A percentile compares a stretch with the other conserved stretches of the same genome.
Evolutionary conservation across 2,329 filamentous ascomycete genomes (phyloP).

Genomic region (Diaporthe longicolla): DNA sequence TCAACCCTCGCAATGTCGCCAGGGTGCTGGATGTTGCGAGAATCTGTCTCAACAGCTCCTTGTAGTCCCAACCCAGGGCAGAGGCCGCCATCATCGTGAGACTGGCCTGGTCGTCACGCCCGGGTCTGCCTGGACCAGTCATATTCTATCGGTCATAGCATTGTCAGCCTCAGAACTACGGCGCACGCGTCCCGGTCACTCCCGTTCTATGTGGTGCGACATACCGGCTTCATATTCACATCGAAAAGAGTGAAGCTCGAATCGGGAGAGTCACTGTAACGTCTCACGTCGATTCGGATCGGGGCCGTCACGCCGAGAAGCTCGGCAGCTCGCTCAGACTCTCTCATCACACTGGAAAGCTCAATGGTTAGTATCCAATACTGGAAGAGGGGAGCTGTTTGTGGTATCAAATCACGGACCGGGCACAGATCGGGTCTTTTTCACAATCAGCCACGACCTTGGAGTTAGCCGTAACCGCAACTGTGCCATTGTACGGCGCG

Average conservation of each 20-base stretch:
- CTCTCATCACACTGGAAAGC: constrained; percentile 46
- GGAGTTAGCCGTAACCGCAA: constrained; percentile 64
- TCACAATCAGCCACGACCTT: constrained; percentile 49
- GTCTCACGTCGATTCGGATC: constrained; percentile 61
- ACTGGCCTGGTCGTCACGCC: constrained; percentile 63
- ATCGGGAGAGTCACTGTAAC: constrained; percentile 1
- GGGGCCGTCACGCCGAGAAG: constrained; percentile 58
- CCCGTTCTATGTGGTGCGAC: neutral
- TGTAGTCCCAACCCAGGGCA: constrained; percentile 59
- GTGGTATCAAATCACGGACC: neutral
- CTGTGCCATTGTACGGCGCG: constrained; percentile 63
- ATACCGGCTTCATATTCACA: constrained; percentile 24
- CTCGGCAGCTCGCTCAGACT: constrained; percentile 58
- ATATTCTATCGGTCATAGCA: constrained; percentile 47
- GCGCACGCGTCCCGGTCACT: neutral
- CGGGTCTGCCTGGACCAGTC: constrained; percentile 60
- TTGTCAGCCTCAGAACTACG: neutral
- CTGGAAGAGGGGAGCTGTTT: too few species aligned
- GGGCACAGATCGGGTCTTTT: neutral
- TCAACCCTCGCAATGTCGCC: constrained; percentile 5
- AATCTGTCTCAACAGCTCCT: constrained; percentile 54
- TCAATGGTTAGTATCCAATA: neutral
- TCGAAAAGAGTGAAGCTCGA: constrained; percentile 12
- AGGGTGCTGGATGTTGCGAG: constrained; percentile 43
- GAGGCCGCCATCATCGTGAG: constrained; percentile 59